Base-by-base conservation (phyloP, 1,284 basidiomycete genomes). In the Leccinum subfulvum region DNA sequence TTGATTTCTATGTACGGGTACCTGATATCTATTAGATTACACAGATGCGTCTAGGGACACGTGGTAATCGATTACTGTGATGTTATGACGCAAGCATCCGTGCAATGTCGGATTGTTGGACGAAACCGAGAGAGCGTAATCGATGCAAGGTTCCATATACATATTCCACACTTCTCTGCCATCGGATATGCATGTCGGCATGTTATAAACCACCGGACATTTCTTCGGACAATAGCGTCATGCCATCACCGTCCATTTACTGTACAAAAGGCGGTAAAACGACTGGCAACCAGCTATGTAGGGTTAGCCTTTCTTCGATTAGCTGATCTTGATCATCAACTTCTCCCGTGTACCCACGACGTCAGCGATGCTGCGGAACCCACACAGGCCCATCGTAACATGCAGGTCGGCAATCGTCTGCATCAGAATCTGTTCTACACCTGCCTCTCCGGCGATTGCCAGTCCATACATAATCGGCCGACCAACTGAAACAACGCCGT, bases 341-440 rank as follows among this genome's bases (percentile, higher is more conserved):
- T 71, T 69, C 28, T 73, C 75, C 4, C 70, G 67, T 61, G 71
- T 75, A 21, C 73, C 76, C 60, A 71, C 69, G 33, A 83, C 76
- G 59, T 81, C 79, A 14, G 68, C 65, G 23, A 84, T 57, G 47
- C 63, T 73, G 57, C 71, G 76, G 67, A 77, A 79, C 7, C 82
- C 81, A 11, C 75, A 71, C 13, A 84, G 67, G 2, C 82, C 82
- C 62, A 85, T 74, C 16, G 82, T 79, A 39, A 85, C 76, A 67
- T 88, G 83, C 10, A 84, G 75, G 59, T 88, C 87, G 1, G 83
- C 82, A 54, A 87, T 74, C 2, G 84, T 73, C 16, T 75, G 78
- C 62, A 77, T 77, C 66, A 87, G 71, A 16, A 86, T 81, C 61
- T 81, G 78, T 67, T 85, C 78, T 3, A 85, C 84, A 4, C 85